phyloP scores from a whole-genome alignment of 306 rosid species.

The Boehmeria nivea region DNA sequence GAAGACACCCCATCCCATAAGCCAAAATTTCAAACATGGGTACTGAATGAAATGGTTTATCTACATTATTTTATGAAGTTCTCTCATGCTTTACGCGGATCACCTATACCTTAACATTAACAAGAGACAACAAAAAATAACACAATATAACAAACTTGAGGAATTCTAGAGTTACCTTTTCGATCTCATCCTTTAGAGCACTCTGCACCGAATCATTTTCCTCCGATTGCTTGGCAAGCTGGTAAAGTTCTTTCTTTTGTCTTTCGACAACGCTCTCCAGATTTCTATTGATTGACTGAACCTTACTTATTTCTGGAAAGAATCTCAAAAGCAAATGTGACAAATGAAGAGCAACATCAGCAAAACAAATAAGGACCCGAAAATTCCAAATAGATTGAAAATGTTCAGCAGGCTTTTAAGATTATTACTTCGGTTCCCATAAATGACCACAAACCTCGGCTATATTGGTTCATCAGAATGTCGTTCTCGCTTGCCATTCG shows the following conservation, averaged over 20 bases:
- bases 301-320: slow-evolving; percentile 18
- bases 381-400: neutral
- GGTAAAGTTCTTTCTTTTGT: slow-evolving; percentile 18
- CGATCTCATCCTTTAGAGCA: slow-evolving; percentile 24
- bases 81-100: no score
- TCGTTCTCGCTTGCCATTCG: slow-evolving; percentile 6
- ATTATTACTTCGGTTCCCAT: neutral
- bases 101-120: no score
- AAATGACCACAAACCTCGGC: neutral
- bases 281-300: slow-evolving; percentile 8
- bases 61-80: no score
- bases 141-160: no score
- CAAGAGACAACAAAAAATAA: no score
- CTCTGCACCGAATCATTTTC: slow-evolving; percentile 13
- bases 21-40: no score
- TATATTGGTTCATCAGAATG: neutral
- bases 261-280: slow-evolving; percentile 20
- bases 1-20: no score
- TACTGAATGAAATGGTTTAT: no score
- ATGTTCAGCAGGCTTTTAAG: neutral
- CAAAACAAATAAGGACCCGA: no score
- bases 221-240: slow-evolving; percentile 14
- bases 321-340: neutral
- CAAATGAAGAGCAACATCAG: no score
- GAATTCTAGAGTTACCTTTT: slow-evolving; percentile 17